Conservation (phyloP, 768 basidiomycete species). For the Hericium rajendrae region DNA sequence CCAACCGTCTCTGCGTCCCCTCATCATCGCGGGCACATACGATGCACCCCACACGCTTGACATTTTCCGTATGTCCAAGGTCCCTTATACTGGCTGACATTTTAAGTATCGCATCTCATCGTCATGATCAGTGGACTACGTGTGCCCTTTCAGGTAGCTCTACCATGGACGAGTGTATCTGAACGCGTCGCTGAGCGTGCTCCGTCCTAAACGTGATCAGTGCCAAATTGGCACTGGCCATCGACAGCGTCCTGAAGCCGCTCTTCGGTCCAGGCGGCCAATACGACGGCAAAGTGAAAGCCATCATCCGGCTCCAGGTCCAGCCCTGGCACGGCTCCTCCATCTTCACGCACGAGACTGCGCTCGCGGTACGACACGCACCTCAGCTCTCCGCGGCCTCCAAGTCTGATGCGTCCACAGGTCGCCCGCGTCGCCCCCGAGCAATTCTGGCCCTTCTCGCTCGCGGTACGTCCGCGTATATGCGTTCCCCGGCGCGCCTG, state of each 20-base stretch:
- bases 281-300: slow-evolving; percentile 66
- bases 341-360: slow-evolving; percentile 72
- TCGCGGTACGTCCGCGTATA: slow-evolving; percentile 34
- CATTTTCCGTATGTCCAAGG: slow-evolving; percentile 48
- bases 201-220: slow-evolving; percentile 22
- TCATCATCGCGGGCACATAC: slow-evolving; percentile 48
- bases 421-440: slow-evolving; percentile 62
- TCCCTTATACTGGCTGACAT: background rate
- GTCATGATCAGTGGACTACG: slow-evolving; percentile 62
- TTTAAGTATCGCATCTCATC: background rate
- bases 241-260: slow-evolving; percentile 55
- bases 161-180: background rate
- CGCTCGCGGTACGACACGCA: slow-evolving; percentile 49
- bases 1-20: slow-evolving; percentile 60
- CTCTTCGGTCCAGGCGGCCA: slow-evolving; percentile 46
- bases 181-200: background rate
- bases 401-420: slow-evolving; percentile 23
- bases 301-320: slow-evolving; percentile 60
- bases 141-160: slow-evolving; percentile 69
- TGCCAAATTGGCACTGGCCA: slow-evolving; percentile 48
- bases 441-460: slow-evolving; percentile 73
- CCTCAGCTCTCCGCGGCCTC: background rate
- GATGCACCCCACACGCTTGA: slow-evolving; percentile 73
- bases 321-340: slow-evolving; percentile 79
- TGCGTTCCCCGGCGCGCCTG: background rate